A percentile compares a stretch with the other conserved stretches of the same genome.
These are phyloP conservation scores for Kickxella alabastrina DNA, from an alignment of 192 early-diverging fungal species.

Conservation along the genomic window DNA sequence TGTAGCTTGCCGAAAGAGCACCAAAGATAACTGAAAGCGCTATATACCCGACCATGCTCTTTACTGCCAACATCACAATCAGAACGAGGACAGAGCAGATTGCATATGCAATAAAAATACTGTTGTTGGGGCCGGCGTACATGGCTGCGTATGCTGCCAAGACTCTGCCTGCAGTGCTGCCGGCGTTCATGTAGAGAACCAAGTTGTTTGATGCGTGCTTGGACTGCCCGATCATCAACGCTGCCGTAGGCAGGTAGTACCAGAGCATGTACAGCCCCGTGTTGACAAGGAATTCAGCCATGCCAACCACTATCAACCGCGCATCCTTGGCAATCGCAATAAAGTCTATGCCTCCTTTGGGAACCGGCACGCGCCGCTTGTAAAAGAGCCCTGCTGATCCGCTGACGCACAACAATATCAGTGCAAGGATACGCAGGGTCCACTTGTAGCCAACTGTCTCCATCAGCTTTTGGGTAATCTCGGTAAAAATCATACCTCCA, in stretches of 20 bases:
- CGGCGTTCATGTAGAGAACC: slow-evolving; percentile 38
- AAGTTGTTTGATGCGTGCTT: slow-evolving; percentile 37
- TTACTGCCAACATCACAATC: slow-evolving; percentile 27
- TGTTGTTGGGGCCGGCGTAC: slow-evolving; percentile 33
- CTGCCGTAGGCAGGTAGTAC: slow-evolving; percentile 45
- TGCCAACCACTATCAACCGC: slow-evolving; percentile 16
- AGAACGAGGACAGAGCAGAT: slow-evolving; percentile 29
- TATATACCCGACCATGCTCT: slow-evolving; percentile 37
- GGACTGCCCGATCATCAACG: slow-evolving; percentile 28
- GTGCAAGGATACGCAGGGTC: slow-evolving; percentile 28
- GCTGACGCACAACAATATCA: slow-evolving; percentile 22
- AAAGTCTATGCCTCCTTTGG: slow-evolving; percentile 14
- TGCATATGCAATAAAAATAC: slow-evolving; percentile 16
- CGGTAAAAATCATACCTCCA: slow-evolving; percentile 66
- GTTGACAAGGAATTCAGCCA: slow-evolving; percentile 34
- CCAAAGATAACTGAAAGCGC: slow-evolving; percentile 30
- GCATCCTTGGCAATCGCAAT: slow-evolving; percentile 17
- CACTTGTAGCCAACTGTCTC: slow-evolving; percentile 35
- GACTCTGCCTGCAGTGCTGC: slow-evolving; percentile 30
- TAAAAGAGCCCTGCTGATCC: slow-evolving; percentile 25
- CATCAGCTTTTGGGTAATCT: slow-evolving; percentile 58
- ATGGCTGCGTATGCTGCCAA: slow-evolving; percentile 21
- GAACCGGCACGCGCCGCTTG: slow-evolving; percentile 19
- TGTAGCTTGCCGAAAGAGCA: slow-evolving; percentile 27
- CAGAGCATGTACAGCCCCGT: slow-evolving; percentile 33